Percentiles rank a stretch among this genome's conserved stretches.
These are phyloP conservation scores for Microcyclosporella mali DNA, from an alignment of 2,329 filamentous ascomycete species.

Conservation along the genomic window DNA sequence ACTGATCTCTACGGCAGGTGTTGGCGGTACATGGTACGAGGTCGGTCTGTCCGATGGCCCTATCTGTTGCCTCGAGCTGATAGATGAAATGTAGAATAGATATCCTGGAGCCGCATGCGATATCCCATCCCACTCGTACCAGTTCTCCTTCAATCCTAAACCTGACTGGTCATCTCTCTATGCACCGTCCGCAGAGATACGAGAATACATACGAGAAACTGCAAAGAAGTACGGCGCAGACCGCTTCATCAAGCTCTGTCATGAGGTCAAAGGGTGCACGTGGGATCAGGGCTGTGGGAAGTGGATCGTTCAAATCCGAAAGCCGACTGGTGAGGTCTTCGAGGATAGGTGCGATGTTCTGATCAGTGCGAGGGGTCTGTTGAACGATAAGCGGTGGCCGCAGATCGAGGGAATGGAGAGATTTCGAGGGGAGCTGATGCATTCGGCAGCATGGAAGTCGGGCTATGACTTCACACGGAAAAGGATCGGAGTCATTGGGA, in stretches of 20 bases:
- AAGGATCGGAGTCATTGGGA: constrained; percentile 37
- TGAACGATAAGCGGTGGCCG: constrained; percentile 18
- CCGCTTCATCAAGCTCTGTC: constrained; percentile 28
- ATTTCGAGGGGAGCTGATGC: constrained; percentile 34
- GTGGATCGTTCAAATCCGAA: constrained; percentile 13
- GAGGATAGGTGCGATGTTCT: constrained; percentile 17
- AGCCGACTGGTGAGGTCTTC: constrained; percentile 7
- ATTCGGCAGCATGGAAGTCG: constrained; percentile 36
- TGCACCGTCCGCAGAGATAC: constrained; percentile 31
- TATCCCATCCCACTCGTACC: constrained; percentile 38
- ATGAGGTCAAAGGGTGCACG: constrained; percentile 11
- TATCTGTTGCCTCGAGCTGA: constrained; percentile 16
- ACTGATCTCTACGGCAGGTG: too few relatives aligned
- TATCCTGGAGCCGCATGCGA: constrained; percentile 42
- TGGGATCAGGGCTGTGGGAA: constrained; percentile 16
- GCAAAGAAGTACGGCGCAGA: constrained; percentile 16
- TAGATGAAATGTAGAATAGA: constrained; percentile 39
- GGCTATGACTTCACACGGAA: constrained; percentile 29
- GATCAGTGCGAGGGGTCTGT: constrained; percentile 14
- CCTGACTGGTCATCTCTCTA: constrained; percentile 38
- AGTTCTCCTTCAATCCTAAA: constrained; percentile 41
- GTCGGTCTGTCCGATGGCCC: too few relatives aligned
- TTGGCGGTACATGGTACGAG: constrained; percentile 8
- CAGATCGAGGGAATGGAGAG: constrained; percentile 32
- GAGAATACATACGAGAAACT: constrained; percentile 14